phyloP scores from a whole-genome alignment of 306 rosid species.

The Datisca glomerata region DNA sequence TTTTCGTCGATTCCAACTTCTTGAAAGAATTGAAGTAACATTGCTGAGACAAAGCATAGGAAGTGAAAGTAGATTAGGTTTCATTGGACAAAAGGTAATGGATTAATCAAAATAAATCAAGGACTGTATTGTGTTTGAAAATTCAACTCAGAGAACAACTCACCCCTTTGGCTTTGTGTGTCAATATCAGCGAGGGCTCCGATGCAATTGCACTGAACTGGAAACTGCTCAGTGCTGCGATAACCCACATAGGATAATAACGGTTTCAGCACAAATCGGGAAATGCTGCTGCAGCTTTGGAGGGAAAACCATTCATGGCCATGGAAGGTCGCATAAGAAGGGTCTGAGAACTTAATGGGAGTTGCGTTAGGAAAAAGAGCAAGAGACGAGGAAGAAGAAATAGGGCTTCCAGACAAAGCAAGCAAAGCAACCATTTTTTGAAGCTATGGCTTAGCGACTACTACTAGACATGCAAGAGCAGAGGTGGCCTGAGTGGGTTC shows the following conservation, averaged over 20 bases:
- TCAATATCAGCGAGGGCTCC: constrained; percentile 3
- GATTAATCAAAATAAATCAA: background rate
- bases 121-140: constrained; percentile 26
- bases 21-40: constrained; percentile 29
- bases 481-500: no score
- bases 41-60: constrained; percentile 24
- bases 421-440: constrained; percentile 23
- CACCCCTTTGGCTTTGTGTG: constrained; percentile 17
- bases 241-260: constrained; percentile 6
- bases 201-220: constrained; percentile 17
- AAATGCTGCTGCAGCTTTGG: constrained; percentile 4
- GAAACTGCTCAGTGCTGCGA: constrained; percentile 10
- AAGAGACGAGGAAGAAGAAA: constrained; percentile 11
- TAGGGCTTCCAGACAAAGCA: constrained; percentile 8
- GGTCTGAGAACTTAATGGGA: constrained; percentile 2
- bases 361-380: constrained; percentile 7
- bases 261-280: constrained; percentile 8
- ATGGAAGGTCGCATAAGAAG: constrained; percentile 10
- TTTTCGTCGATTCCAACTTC: constrained; percentile 34
- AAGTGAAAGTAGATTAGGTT: no score
- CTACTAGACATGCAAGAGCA: no score
- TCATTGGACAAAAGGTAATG: background rate
- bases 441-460: no score
- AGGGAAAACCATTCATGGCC: constrained; percentile 6
- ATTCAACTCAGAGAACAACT: constrained; percentile 23